These are phyloP conservation scores for Eimeria necatrix DNA, from an alignment of 169 alveolate genomes.

Conservation along the genomic window DNA sequence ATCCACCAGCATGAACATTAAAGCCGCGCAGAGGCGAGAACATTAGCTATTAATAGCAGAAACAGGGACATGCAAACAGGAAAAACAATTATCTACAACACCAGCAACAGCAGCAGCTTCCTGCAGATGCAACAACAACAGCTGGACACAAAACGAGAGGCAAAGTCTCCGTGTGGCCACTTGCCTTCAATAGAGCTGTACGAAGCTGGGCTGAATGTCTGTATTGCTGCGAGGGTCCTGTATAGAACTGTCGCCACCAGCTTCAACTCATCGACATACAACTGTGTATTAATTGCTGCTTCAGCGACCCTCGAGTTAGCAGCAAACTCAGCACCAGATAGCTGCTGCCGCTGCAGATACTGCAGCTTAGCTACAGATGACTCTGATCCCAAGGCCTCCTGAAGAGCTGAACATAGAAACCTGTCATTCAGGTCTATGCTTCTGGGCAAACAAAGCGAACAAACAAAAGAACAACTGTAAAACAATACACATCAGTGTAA, in stretches of 20 bases:
- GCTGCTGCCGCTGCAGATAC: neutral
- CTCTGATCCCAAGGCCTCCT: neutral
- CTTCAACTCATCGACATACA: neutral
- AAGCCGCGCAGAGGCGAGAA: too few relatives aligned
- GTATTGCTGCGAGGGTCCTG: neutral
- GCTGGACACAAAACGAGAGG: too few relatives aligned
- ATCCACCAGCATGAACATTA: too few relatives aligned
- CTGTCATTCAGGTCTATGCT: neutral
- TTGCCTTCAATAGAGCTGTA: too few relatives aligned
- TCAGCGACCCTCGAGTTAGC: neutral
- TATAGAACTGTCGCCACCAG: neutral
- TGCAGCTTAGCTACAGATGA: neutral
- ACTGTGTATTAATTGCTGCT: constrained; percentile 1
- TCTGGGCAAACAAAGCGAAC: neutral
- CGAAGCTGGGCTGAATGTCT: too few relatives aligned
- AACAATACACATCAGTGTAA: too few relatives aligned
- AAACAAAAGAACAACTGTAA: neutral
- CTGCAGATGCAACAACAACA: too few relatives aligned
- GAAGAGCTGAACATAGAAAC: neutral
- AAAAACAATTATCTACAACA: too few relatives aligned
- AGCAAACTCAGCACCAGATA: neutral
- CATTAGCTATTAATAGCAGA: too few relatives aligned
- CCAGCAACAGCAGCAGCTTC: too few relatives aligned
- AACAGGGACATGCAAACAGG: too few relatives aligned
- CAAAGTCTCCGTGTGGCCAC: too few relatives aligned